A percentile compares a stretch with the other conserved stretches of the same genome.
Conservation (phyloP, 192 early-diverging fungal species). For the Backusella parvicylindrica region DNA sequence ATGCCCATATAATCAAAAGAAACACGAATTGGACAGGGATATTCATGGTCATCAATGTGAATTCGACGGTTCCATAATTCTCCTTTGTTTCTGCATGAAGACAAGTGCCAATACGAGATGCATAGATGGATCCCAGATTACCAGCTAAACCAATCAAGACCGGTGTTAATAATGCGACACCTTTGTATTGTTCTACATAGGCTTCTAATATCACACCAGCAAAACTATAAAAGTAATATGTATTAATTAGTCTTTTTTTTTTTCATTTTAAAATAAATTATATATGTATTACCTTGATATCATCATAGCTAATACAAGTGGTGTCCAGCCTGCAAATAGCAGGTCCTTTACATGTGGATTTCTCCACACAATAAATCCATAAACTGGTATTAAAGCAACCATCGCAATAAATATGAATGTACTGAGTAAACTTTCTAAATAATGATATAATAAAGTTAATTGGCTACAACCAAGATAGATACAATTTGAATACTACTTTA, state of each 20-base stretch:
- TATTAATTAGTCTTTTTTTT: not conserved
- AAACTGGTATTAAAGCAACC: conserved; percentile 36
- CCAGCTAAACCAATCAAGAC: conserved; percentile 70
- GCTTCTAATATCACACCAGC: conserved; percentile 63
- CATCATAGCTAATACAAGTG: conserved; percentile 67
- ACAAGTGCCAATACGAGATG: conserved; percentile 68
- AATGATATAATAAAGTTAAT: not conserved
- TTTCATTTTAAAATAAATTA: not conserved
- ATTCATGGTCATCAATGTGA: conserved; percentile 60
- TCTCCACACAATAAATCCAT: conserved; percentile 42
- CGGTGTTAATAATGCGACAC: conserved; percentile 62
- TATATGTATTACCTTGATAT: conserved; percentile 50
- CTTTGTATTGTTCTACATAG: conserved; percentile 58
- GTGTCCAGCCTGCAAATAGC: conserved; percentile 65
- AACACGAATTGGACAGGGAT: conserved; percentile 63
- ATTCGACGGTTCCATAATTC: conserved; percentile 44
- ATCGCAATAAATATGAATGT: conserved; percentile 42
- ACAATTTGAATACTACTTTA: too few species aligned
- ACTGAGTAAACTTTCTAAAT: conserved; percentile 35
- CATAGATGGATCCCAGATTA: conserved; percentile 75
- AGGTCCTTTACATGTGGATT: conserved; percentile 63
- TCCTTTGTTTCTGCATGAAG: conserved; percentile 52
- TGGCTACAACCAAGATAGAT: too few species aligned
- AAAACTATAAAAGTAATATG: conserved; percentile 29
- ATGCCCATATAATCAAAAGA: conserved; percentile 40